Evolutionary conservation across 495 filamentous ascomycete species (phyloP).

Genomic region (Tuber microsphaerosporum): DNA sequence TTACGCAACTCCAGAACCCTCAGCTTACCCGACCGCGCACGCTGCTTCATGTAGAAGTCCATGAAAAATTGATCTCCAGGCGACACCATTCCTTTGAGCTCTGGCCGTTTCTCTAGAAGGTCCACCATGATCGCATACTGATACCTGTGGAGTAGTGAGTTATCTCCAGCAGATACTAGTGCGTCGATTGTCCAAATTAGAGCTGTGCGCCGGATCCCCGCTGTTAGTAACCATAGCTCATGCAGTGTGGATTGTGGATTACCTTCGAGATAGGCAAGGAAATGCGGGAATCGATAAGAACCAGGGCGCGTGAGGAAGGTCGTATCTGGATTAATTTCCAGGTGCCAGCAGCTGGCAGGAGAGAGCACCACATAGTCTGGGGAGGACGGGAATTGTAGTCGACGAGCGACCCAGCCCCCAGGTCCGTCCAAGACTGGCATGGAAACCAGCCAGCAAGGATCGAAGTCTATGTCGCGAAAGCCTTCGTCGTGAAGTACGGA

Average conservation of each 20-base stretch:
- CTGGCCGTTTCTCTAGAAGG: background rate
- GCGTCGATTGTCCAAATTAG: background rate
- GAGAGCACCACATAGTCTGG: background rate
- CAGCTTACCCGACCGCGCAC: background rate
- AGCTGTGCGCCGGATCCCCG: background rate
- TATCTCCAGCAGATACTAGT: background rate
- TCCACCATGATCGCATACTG: background rate
- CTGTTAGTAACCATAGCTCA: background rate
- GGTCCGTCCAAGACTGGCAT: background rate
- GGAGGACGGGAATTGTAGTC: background rate
- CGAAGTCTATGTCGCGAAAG: background rate
- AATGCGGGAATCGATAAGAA: background rate
- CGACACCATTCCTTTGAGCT: background rate
- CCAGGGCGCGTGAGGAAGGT: background rate
- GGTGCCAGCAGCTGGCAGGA: background rate
- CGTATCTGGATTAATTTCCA: background rate
- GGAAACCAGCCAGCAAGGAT: too few species aligned
- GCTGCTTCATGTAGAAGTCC: background rate
- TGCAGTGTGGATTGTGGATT: background rate
- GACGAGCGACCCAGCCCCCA: background rate
- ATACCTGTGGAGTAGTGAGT: background rate
- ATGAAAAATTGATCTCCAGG: background rate
- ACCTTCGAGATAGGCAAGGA: background rate
- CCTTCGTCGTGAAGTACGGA: background rate
- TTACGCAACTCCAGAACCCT: background rate